Base-by-base conservation (phyloP, 768 basidiomycete species). In the Pleurotus tuber-regium region DNA sequence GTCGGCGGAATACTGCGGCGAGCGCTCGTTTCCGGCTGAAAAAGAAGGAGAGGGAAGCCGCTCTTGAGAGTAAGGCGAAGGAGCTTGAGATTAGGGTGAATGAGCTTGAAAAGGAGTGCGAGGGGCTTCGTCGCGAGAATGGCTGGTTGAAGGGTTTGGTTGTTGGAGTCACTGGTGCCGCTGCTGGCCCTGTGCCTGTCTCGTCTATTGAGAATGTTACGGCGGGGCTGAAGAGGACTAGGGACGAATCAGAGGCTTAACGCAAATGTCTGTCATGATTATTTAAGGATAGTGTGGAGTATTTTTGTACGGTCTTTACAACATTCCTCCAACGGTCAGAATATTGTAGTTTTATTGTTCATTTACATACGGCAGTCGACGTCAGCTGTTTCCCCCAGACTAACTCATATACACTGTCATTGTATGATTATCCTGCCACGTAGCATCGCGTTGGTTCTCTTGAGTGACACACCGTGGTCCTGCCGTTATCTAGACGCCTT, bases 31-130 rank as follows among this genome's bases (percentile, higher is more conserved):
- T 97, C 78, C 80, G 93, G 53, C 69, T 92, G 62, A 97, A 96
- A 79, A 97, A 97, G 78, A 97, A 97, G 75, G 92, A 95, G 69
- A 78, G 94, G 11, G 94, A 97, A 70, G 86, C 83, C 2, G 93
- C 94, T 12, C 74, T 96, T 18, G 94, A 96, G 70, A 79, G 76
- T 36, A 85, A 83, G 60, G 83, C 89, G 12, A 92, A 92, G 71
- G 92, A 95, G 63, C 76, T 96, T 12, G 89, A 92, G 63, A 72
- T 73, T 0, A 81, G 86, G 47, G 90, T 95, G 11, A 75, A 70
- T 50, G 89, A 89, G 61, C 77, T 97, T 11, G 94, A 97, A 72
- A 80, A 88, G 66, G 92, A 96, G 68, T 94, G 94, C 67, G 93
- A 96, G 67, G 84, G 81, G 0, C 74, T 95, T 43, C 76, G 91